A percentile compares a stretch with the other conserved stretches of the same genome.
Conservation (phyloP, 371 early-diverging fungal species). For the Apophysomyces sp. region DNA sequence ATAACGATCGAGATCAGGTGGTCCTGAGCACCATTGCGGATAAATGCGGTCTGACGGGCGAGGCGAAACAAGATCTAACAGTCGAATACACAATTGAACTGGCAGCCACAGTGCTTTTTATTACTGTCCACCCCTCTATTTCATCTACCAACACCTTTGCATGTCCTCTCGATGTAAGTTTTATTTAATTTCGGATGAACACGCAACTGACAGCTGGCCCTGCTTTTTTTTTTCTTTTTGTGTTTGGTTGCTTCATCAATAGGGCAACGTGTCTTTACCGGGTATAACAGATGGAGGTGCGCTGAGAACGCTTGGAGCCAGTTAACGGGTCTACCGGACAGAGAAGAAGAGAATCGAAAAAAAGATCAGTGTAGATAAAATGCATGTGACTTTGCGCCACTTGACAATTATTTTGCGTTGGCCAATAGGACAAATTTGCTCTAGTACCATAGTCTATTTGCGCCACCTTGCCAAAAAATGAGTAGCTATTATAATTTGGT, state of each 20-base stretch:
- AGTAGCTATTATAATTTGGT: too few species aligned
- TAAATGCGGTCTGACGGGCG: slow-evolving; percentile 45
- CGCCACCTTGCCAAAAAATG: too few species aligned
- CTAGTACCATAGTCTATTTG: too few species aligned
- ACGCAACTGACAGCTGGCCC: too few species aligned
- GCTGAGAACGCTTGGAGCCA: background rate
- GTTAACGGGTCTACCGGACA: background rate
- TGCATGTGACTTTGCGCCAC: too few species aligned
- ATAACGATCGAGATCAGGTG: slow-evolving; percentile 28
- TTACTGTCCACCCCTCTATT: slow-evolving; percentile 37
- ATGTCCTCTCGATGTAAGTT: slow-evolving; percentile 40
- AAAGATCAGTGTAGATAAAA: too few species aligned
- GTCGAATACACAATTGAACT: slow-evolving; percentile 35
- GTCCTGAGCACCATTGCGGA: slow-evolving; percentile 44
- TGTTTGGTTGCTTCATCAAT: background rate
- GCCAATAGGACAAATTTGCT: too few species aligned
- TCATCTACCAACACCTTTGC: slow-evolving; percentile 29
- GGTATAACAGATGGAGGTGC: background rate
- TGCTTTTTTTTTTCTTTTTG: background rate
- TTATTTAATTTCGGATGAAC: too few species aligned
- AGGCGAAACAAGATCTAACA: slow-evolving; percentile 23
- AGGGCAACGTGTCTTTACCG: background rate
- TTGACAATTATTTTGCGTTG: too few species aligned
- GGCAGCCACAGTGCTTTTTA: slow-evolving; percentile 34
- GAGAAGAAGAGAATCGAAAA: background rate